Conservation (phyloP, 371 early-diverging fungal genomes). For the Actinomortierella wolfii region DNA sequence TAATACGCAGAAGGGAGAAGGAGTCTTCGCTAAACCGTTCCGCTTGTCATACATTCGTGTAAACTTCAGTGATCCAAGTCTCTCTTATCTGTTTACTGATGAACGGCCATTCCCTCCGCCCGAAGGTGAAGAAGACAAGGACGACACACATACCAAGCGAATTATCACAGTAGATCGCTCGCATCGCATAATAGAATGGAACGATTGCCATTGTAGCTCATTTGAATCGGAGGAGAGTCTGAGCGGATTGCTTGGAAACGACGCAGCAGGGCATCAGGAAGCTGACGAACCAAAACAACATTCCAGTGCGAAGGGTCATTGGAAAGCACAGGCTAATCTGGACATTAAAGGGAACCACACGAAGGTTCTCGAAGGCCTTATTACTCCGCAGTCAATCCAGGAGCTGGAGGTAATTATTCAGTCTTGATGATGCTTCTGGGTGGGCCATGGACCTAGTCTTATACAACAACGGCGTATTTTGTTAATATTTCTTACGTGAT, state of each 20-base stretch:
- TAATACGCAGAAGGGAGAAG: slow-evolving; percentile 30
- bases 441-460: too few species aligned
- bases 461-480: neutral
- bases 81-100: slow-evolving; percentile 33
- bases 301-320: slow-evolving; percentile 13
- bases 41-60: slow-evolving; percentile 54
- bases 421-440: neutral
- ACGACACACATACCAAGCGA: neutral
- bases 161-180: slow-evolving; percentile 13
- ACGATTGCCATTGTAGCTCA: slow-evolving; percentile 48
- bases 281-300: slow-evolving; percentile 16
- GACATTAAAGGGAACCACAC: slow-evolving; percentile 56
- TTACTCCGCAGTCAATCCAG: slow-evolving; percentile 62
- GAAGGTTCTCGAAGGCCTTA: slow-evolving; percentile 65
- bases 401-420: slow-evolving; percentile 59
- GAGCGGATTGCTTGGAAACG: neutral
- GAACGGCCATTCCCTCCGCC: slow-evolving; percentile 28
- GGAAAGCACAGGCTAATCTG: slow-evolving; percentile 51
- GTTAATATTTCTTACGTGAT: neutral
- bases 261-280: slow-evolving; percentile 38
- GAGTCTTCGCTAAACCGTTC: slow-evolving; percentile 48
- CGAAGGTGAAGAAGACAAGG: slow-evolving; percentile 2
- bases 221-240: slow-evolving; percentile 14
- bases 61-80: slow-evolving; percentile 56
- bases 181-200: slow-evolving; percentile 43